Percentiles rank a stretch among this genome's conserved stretches.
phyloP scores from a whole-genome alignment of 225 moss, liverwort and hornwort genomes.

The Polytrichum formosum region DNA sequence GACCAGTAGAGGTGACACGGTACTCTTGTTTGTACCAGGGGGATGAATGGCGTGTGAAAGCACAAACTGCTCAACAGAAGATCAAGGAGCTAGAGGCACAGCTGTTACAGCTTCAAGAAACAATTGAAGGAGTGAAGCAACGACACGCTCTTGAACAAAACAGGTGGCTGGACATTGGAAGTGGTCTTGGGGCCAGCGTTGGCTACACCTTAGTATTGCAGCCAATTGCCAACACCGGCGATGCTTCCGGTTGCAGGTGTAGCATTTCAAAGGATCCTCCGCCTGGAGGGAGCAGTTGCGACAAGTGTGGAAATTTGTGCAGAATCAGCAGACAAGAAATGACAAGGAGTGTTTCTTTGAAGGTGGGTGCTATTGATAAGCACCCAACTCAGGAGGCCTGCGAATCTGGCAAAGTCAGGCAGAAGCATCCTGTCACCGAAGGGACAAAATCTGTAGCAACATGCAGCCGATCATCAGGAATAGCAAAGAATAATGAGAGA shows the following conservation, averaged over 20 bases:
- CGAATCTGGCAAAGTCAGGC: slow-evolving; percentile 27
- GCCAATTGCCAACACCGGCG: slow-evolving; percentile 32
- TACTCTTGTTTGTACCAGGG: slow-evolving; percentile 28
- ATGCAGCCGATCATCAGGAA: slow-evolving; percentile 4
- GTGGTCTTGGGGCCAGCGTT: slow-evolving; percentile 49
- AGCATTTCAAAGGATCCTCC: slow-evolving; percentile 11
- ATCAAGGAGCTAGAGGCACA: slow-evolving; percentile 57
- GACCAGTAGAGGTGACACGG: no score
- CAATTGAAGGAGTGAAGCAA: slow-evolving; percentile 71
- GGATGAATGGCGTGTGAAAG: slow-evolving; percentile 52
- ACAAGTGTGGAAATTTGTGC: slow-evolving; percentile 24
- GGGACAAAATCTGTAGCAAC: background rate
- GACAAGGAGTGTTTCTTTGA: slow-evolving; percentile 24
- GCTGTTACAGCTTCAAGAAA: slow-evolving; percentile 64
- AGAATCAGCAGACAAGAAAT: slow-evolving; percentile 12
- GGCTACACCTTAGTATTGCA: slow-evolving; percentile 74
- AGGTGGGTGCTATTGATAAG: slow-evolving; percentile 6
- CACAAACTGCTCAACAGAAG: slow-evolving; percentile 46
- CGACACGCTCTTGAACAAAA: slow-evolving; percentile 68
- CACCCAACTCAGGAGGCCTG: slow-evolving; percentile 17
- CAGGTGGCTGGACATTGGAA: slow-evolving; percentile 82
- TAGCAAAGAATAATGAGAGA: slow-evolving; percentile 17
- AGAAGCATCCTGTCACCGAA: slow-evolving; percentile 25
- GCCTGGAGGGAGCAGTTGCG: slow-evolving; percentile 27
- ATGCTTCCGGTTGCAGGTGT: slow-evolving; percentile 31